Evolutionary conservation across 2,329 filamentous ascomycete species (phyloP), one percentile per base, ranked within the genome.

Genomic region (Didymella glomerata): DNA sequence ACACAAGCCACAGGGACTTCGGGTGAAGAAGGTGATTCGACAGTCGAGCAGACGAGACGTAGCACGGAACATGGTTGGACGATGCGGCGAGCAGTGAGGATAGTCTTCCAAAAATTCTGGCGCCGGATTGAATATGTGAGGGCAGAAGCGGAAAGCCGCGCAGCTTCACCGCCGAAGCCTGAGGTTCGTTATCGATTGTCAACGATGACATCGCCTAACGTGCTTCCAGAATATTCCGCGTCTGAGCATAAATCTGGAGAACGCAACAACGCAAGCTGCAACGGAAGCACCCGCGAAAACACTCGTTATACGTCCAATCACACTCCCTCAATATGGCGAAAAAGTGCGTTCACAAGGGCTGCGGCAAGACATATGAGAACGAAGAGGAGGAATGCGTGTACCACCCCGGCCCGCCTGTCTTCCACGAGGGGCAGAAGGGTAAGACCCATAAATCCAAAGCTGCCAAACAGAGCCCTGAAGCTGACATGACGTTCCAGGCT

Each of bases 371-470:
- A 65, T 98, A 92, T 79, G 88, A 88, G 48, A 90, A 97, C 77
- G 80, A 88, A 10, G 87, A 92, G 41, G 94, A 97, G 78, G 85
- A 88, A 68, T 99, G 95, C 81, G 81, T 87, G 69, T 98, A 97
- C 81, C 95, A 99, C 80, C 92, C 94, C 42, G 93, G 93, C 56
- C 92, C 93, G 65, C 95, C 95, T 45, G 85, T 76, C 61, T 99
- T 99, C 78, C 95, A 98, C 77, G 95, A 99, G 81, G 95, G 95
- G 62, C 94, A 97, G 81, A 98, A 99, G 88, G 95, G 94, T 97
- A 60, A 56, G 62, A 57, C 47, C 36, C 50, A 59, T 24, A 20
- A 18, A 9, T 44, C 41, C 11, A 18, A 49, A 45, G 58, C 22
- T 48, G n/a, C 8, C 42, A 18, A 27, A 50, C 6, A 14, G 6